Conservation (phyloP, 2,329 filamentous ascomycete species). For the Stylonectria norvegica region DNA sequence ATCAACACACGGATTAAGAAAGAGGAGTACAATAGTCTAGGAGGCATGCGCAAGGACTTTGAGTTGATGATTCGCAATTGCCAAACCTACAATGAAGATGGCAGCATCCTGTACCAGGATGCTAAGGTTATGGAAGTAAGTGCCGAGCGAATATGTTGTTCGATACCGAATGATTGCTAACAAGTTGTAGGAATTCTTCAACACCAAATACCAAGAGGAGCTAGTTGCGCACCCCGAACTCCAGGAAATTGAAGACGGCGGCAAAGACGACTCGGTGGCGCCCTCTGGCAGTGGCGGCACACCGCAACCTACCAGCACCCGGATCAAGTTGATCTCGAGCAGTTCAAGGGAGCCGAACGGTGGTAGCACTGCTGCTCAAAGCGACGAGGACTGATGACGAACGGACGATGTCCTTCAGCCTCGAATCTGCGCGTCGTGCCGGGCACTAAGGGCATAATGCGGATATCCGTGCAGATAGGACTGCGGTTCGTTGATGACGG, state of each 20-base stretch:
- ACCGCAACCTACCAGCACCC: slow-evolving; percentile 58
- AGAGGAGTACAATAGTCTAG: slow-evolving; percentile 81
- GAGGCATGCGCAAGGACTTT: slow-evolving; percentile 79
- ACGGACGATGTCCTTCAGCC: slow-evolving; percentile 2
- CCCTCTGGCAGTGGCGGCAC: slow-evolving; percentile 61
- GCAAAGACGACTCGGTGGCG: slow-evolving; percentile 37
- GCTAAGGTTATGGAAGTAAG: slow-evolving; percentile 86
- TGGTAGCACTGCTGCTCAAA: slow-evolving; percentile 41
- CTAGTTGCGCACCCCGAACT: slow-evolving; percentile 54
- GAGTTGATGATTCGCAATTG: slow-evolving; percentile 85
- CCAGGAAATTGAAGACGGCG: slow-evolving; percentile 51
- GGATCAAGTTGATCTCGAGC: slow-evolving; percentile 66
- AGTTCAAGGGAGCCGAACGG: slow-evolving; percentile 38
- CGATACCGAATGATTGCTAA: slow-evolving; percentile 30
- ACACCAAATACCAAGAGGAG: slow-evolving; percentile 50
- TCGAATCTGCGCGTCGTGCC: too few species aligned
- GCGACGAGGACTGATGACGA: slow-evolving; percentile 52
- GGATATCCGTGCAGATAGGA: slow-evolving; percentile 4
- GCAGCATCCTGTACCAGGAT: slow-evolving; percentile 86
- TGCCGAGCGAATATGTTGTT: background rate
- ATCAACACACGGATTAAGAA: slow-evolving; percentile 95
- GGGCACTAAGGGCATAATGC: slow-evolving; percentile 4
- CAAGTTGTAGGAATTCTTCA: slow-evolving; percentile 52
- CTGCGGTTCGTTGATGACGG: slow-evolving; percentile 9
- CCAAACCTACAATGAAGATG: slow-evolving; percentile 94